Conservation (phyloP, 1,139 yeast species). For the Debaryomyces udenii region DNA sequence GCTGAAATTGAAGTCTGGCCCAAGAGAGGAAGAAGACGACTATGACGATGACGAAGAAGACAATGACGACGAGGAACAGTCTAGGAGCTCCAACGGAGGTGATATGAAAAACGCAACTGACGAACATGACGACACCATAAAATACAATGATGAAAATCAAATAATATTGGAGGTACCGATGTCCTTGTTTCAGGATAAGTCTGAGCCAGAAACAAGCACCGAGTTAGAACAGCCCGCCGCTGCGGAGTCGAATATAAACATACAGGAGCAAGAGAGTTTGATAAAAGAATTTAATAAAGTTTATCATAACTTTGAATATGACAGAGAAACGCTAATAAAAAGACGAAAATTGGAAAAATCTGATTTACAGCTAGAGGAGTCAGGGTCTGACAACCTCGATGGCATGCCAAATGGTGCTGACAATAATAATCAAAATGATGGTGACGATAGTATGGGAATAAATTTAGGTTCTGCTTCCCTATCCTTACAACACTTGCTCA, state of each 20-base stretch:
- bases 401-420: conserved; percentile 10
- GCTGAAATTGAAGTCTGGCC: conserved; percentile 12
- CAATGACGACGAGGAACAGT: conserved; percentile 31
- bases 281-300: conserved; percentile 55
- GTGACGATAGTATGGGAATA: conserved; percentile 24
- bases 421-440: conserved; percentile 11
- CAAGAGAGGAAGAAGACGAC: conserved; percentile 44
- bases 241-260: conserved; percentile 12
- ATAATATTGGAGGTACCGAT: conserved; percentile 36
- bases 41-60: conserved; percentile 44
- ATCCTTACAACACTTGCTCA: conserved; percentile 78
- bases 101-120: conserved; percentile 15
- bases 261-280: conserved; percentile 42
- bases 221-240: conserved; percentile 14
- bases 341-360: conserved; percentile 79
- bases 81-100: conserved; percentile 12
- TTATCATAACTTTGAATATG: conserved; percentile 85
- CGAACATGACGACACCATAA: conserved; percentile 11
- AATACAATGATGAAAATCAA: conserved; percentile 31
- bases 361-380: conserved; percentile 66
- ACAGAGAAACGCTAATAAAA: conserved; percentile 74
- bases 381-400: conserved; percentile 11
- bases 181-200: conserved; percentile 23
- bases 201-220: conserved; percentile 11
- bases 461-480: conserved; percentile 81